phyloP scores from a whole-genome alignment of 768 basidiomycete species.

The Collybiopsis confluens region DNA sequence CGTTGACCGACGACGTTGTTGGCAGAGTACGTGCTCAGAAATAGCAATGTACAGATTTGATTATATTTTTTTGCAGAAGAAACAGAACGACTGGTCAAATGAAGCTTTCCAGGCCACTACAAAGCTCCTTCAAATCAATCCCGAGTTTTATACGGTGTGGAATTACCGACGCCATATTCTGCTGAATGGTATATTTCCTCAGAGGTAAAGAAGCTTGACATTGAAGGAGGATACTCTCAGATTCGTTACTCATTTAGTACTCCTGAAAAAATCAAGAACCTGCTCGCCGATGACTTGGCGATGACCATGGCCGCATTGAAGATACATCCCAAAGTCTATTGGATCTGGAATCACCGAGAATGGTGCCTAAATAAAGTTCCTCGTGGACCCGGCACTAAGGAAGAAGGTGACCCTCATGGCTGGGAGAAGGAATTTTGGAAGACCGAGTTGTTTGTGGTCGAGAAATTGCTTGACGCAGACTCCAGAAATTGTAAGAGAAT shows the following conservation, averaged over 20 bases:
- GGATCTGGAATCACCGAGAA: slow-evolving; percentile 96
- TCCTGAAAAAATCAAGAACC: slow-evolving; percentile 52
- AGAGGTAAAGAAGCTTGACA: slow-evolving; percentile 38
- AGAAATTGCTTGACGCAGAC: slow-evolving; percentile 90
- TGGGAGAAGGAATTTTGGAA: slow-evolving; percentile 86
- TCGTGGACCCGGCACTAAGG: slow-evolving; percentile 51
- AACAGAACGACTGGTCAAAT: slow-evolving; percentile 56
- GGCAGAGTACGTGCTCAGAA: slow-evolving; percentile 46
- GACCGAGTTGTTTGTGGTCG: slow-evolving; percentile 80
- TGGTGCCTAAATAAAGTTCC: slow-evolving; percentile 94
- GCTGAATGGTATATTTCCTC: slow-evolving; percentile 62
- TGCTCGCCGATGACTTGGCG: slow-evolving; percentile 69
- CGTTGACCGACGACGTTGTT: slow-evolving; percentile 60
- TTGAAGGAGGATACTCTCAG: background rate
- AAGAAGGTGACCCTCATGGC: slow-evolving; percentile 40
- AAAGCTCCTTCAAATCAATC: slow-evolving; percentile 75
- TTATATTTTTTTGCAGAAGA: slow-evolving; percentile 49
- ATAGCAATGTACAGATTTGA: slow-evolving; percentile 6
- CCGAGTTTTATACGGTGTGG: slow-evolving; percentile 97
- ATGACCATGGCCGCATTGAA: slow-evolving; percentile 82
- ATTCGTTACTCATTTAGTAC: slow-evolving; percentile 36
- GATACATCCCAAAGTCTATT: slow-evolving; percentile 91
- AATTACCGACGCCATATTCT: slow-evolving; percentile 87
- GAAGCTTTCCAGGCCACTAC: slow-evolving; percentile 81
- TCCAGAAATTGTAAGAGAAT: slow-evolving; percentile 79